Percentiles rank a stretch among this genome's conserved stretches.
Evolutionary conservation across 331 rosid genomes (phyloP).

Genomic region (Malus hybrid): DNA sequence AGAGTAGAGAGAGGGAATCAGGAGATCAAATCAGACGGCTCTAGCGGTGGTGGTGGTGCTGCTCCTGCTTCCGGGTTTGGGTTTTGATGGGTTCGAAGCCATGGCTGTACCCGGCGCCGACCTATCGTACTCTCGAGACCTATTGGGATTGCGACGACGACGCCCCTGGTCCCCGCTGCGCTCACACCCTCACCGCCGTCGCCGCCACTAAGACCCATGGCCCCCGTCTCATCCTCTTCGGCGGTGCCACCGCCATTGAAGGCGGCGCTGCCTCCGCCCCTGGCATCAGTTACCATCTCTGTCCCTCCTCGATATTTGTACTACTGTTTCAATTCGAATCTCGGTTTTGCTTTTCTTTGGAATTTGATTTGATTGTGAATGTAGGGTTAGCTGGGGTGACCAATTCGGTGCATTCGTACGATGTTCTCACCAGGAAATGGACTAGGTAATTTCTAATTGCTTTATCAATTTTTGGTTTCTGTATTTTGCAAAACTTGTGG

Average conservation of each 20-base stretch:
- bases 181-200: slow-evolving; percentile 83
- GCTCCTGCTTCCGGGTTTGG: background rate
- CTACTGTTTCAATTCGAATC: background rate
- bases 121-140: slow-evolving; percentile 51
- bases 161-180: slow-evolving; percentile 91
- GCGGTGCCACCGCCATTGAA: slow-evolving; percentile 99
- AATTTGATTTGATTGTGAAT: background rate
- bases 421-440: slow-evolving; percentile 80
- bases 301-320: background rate
- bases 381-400: slow-evolving; percentile 96
- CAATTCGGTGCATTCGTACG: slow-evolving; percentile 85
- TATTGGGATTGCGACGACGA: slow-evolving; percentile 88
- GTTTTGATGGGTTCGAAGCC: slow-evolving; percentile 77
- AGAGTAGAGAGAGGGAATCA: too few species aligned
- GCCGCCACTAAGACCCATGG: slow-evolving; percentile 83
- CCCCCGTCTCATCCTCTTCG: slow-evolving; percentile 85
- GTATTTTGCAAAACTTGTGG: background rate
- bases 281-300: slow-evolving; percentile 55
- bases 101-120: slow-evolving; percentile 87
- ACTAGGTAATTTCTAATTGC: slow-evolving; percentile 43
- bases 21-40: background rate
- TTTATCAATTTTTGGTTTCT: background rate
- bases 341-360: background rate
- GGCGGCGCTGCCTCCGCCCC: slow-evolving; percentile 79
- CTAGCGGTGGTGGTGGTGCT: background rate